phyloP scores from a whole-genome alignment of 805 yeast genomes.

The Cyberlindnera petersonii region DNA sequence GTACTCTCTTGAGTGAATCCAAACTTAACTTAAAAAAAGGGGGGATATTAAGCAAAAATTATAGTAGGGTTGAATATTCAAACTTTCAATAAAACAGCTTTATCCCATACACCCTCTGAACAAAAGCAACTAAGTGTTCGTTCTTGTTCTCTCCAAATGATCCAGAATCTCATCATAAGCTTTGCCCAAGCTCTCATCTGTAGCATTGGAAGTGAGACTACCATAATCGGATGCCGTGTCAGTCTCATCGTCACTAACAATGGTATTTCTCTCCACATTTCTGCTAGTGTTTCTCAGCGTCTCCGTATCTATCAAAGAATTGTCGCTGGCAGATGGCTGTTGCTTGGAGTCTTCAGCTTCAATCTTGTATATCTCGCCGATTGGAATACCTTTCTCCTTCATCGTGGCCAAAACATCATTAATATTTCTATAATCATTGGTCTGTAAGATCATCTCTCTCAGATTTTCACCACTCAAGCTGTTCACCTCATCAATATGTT shows the following conservation, averaged over 20 bases:
- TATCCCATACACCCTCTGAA: too few species aligned
- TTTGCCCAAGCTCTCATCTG: conserved; percentile 21
- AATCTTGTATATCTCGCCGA: conserved; percentile 32
- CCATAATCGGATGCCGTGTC: conserved; percentile 12
- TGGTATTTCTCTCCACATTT: conserved; percentile 11
- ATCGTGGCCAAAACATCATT: conserved; percentile 36
- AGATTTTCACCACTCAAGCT: conserved; percentile 34
- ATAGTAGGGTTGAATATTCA: too few species aligned
- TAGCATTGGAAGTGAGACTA: conserved; percentile 4
- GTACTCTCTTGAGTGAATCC: too few species aligned
- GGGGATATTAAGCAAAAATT: too few species aligned
- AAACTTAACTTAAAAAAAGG: neutral
- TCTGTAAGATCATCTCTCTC: conserved; percentile 34
- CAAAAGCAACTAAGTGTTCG: conserved; percentile 16
- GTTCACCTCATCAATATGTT: conserved; percentile 26
- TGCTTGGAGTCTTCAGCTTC: neutral
- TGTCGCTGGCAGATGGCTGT: neutral
- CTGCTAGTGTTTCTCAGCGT: conserved; percentile 19
- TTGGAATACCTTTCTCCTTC: conserved; percentile 37
- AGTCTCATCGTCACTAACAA: conserved; percentile 5
- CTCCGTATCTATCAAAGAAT: conserved; percentile 17
- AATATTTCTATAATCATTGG: conserved; percentile 36
- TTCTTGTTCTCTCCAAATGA: conserved; percentile 33
- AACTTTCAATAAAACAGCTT: too few species aligned
- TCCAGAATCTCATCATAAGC: conserved; percentile 41